Percentiles rank a stretch among this genome's conserved stretches.
phyloP scores from a whole-genome alignment of 805 yeast species.

The Clavispora asparagi region DNA sequence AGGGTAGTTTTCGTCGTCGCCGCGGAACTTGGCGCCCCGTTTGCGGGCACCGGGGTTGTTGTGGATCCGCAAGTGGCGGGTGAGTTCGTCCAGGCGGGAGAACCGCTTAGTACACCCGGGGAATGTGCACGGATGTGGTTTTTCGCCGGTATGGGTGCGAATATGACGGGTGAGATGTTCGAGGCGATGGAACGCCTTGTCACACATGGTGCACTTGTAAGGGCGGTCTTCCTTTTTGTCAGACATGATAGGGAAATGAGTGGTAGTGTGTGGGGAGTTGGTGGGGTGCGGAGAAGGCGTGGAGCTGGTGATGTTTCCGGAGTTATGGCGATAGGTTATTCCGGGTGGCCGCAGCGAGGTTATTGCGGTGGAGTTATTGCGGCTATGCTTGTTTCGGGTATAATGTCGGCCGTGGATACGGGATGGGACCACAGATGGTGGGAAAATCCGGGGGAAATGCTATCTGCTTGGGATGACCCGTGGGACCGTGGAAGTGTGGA shows the following conservation, averaged over 20 bases:
- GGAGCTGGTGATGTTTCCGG: too few relatives aligned
- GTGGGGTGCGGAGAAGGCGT: too few relatives aligned
- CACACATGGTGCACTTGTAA: constrained; percentile 79
- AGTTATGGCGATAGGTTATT: too few relatives aligned
- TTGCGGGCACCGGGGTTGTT: constrained; percentile 40
- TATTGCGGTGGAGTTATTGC: too few relatives aligned
- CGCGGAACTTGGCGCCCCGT: constrained; percentile 6
- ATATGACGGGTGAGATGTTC: constrained; percentile 92
- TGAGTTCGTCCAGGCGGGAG: constrained; percentile 77
- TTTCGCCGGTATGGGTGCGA: constrained; percentile 90
- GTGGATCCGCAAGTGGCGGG: constrained; percentile 81
- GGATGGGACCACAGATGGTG: too few relatives aligned
- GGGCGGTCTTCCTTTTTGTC: constrained; percentile 46
- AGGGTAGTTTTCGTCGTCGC: constrained; percentile 5
- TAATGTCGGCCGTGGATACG: too few relatives aligned
- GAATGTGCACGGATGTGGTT: constrained; percentile 79
- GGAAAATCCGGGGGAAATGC: too few relatives aligned
- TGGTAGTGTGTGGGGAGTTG: neutral
- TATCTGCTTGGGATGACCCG: too few relatives aligned
- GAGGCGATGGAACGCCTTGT: constrained; percentile 78
- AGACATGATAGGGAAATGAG: too few relatives aligned
- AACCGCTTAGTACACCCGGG: constrained; percentile 83
- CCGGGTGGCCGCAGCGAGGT: too few relatives aligned
- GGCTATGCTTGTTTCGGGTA: too few relatives aligned
- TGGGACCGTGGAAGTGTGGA: too few relatives aligned